A percentile compares a stretch with the other conserved stretches of the same genome.
These are phyloP conservation scores for Copromyces sp. DNA, from an alignment of 495 filamentous ascomycete genomes.

Conservation along the genomic window DNA sequence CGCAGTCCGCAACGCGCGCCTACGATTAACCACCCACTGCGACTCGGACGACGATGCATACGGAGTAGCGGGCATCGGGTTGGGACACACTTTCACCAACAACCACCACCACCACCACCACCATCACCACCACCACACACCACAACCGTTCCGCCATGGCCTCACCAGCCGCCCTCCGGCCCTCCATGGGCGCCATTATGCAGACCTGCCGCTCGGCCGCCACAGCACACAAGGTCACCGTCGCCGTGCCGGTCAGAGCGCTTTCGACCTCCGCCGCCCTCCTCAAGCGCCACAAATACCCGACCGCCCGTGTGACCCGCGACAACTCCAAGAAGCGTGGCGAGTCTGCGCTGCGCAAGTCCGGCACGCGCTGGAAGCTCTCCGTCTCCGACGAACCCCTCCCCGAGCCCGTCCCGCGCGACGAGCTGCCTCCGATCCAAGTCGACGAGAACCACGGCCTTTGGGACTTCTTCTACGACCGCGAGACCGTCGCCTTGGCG, in stretches of 20 bases:
- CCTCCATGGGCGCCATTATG: constrained; percentile 26
- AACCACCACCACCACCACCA: background rate
- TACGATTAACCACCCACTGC: background rate
- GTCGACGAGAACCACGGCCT: constrained; percentile 73
- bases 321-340: constrained; percentile 65
- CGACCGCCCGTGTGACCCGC: constrained; percentile 31
- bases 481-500: constrained; percentile 50
- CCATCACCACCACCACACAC: background rate
- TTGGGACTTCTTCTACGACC: constrained; percentile 79
- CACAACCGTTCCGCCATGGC: constrained; percentile 23
- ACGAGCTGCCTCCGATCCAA: constrained; percentile 41
- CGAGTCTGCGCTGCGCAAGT: constrained; percentile 66
- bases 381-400: constrained; percentile 60
- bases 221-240: constrained; percentile 2
- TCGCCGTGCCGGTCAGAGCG: background rate
- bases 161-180: constrained; percentile 32
- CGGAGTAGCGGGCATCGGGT: background rate
- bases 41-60: background rate
- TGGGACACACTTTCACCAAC: background rate
- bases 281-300: constrained; percentile 26
- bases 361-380: constrained; percentile 60
- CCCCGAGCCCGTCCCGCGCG: constrained; percentile 65
- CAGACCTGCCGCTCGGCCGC: constrained; percentile 8
- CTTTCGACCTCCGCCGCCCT: constrained; percentile 30
- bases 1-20: background rate